phyloP scores from a whole-genome alignment of 495 filamentous ascomycete species.

The Staphylotrichum longicolle region DNA sequence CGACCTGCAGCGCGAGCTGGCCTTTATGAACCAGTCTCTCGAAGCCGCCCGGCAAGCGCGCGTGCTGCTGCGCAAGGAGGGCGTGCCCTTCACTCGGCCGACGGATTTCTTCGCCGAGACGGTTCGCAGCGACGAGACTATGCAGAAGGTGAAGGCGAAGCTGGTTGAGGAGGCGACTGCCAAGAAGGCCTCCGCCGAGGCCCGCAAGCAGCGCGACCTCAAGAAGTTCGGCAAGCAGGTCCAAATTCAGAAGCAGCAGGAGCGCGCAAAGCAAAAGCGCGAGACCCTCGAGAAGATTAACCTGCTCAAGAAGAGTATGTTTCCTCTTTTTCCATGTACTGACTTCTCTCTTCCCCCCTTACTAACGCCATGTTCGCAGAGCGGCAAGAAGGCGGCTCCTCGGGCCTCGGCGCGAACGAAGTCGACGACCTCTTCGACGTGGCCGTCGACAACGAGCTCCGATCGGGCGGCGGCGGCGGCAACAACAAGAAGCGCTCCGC shows the following conservation, averaged over 20 bases:
- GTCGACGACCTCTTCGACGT: slow-evolving; percentile 94
- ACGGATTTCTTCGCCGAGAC: slow-evolving; percentile 98
- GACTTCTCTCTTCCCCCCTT: neutral
- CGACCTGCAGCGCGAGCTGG: slow-evolving; percentile 81
- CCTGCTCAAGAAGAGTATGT: slow-evolving; percentile 85
- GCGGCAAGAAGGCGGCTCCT: slow-evolving; percentile 69
- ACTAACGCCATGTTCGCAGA: slow-evolving; percentile 52
- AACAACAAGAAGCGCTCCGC: slow-evolving; percentile 39
- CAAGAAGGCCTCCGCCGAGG: slow-evolving; percentile 91
- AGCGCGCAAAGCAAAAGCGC: slow-evolving; percentile 84
- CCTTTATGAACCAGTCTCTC: slow-evolving; percentile 90
- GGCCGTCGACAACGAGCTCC: slow-evolving; percentile 74
- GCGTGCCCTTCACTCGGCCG: slow-evolving; percentile 79
- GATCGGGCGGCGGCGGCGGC: slow-evolving; percentile 41
- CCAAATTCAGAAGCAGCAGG: slow-evolving; percentile 92
- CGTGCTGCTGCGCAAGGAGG: slow-evolving; percentile 71
- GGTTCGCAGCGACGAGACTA: slow-evolving; percentile 97
- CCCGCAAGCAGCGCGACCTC: slow-evolving; percentile 84
- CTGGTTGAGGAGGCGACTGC: slow-evolving; percentile 84
- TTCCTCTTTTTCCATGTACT: slow-evolving; percentile 14
- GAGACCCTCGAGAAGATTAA: slow-evolving; percentile 92
- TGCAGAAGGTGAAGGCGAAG: slow-evolving; percentile 93
- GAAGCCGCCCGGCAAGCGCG: slow-evolving; percentile 71
- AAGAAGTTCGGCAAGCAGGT: slow-evolving; percentile 99
- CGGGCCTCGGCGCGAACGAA: slow-evolving; percentile 61